These are phyloP conservation scores for Polyporus tsugae DNA, from an alignment of 1,284 basidiomycete species.

Conservation along the genomic window DNA sequence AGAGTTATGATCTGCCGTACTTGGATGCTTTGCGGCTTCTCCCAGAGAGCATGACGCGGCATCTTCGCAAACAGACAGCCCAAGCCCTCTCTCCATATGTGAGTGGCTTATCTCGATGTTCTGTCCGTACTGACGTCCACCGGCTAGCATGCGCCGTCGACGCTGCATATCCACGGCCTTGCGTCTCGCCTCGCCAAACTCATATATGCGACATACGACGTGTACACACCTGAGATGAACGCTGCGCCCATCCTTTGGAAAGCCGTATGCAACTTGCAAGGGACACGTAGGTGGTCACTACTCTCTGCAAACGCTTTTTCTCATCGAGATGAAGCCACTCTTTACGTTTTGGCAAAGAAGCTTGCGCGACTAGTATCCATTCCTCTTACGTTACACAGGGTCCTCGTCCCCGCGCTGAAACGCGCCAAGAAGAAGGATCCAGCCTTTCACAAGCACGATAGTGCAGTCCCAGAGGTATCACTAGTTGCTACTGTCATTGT, in stretches of 20 bases:
- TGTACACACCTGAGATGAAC: slow-evolving; percentile 84
- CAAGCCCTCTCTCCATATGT: slow-evolving; percentile 77
- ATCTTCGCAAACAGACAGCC: slow-evolving; percentile 74
- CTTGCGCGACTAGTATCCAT: slow-evolving; percentile 65
- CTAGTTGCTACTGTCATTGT: slow-evolving; percentile 73
- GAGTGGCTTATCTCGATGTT: slow-evolving; percentile 38
- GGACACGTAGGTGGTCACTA: slow-evolving; percentile 69
- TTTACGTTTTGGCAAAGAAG: slow-evolving; percentile 71
- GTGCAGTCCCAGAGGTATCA: slow-evolving; percentile 79
- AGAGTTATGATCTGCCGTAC: slow-evolving; percentile 82
- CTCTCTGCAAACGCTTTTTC: not conserved
- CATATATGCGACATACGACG: slow-evolving; percentile 59
- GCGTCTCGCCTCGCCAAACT: slow-evolving; percentile 68
- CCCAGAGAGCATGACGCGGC: slow-evolving; percentile 68
- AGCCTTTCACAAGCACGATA: slow-evolving; percentile 61
- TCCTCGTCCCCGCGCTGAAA: slow-evolving; percentile 54
- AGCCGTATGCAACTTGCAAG: slow-evolving; percentile 72
- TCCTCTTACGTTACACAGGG: slow-evolving; percentile 65
- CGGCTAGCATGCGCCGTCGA: slow-evolving; percentile 69
- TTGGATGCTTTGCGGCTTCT: slow-evolving; percentile 76
- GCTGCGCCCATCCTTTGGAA: slow-evolving; percentile 84
- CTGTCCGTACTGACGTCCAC: not conserved
- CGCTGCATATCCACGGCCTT: slow-evolving; percentile 64
- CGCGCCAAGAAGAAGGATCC: slow-evolving; percentile 50
- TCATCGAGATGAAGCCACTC: slow-evolving; percentile 52